These are phyloP conservation scores for Scleromitrula shiraiana DNA, from an alignment of 2,329 filamentous ascomycete species.

Conservation along the genomic window DNA sequence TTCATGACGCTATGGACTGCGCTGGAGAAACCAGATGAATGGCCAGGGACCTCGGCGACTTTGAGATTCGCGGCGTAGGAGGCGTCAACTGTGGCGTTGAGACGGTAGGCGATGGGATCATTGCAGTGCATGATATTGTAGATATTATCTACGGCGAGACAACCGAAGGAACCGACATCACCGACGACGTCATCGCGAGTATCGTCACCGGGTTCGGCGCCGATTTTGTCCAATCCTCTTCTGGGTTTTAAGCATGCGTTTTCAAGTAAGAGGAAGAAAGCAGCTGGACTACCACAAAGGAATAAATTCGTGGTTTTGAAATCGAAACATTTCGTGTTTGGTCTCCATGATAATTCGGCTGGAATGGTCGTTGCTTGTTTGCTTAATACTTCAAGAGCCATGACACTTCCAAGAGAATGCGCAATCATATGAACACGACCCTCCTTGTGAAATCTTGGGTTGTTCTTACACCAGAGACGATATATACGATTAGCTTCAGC, in stretches of 20 bases:
- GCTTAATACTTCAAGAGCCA: constrained; percentile 87
- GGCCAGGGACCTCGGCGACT: constrained; percentile 69
- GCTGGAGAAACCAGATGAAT: constrained; percentile 56
- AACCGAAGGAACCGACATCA: constrained; percentile 75
- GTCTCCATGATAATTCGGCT: constrained; percentile 15
- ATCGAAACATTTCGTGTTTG: constrained; percentile 62
- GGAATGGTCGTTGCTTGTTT: constrained; percentile 72
- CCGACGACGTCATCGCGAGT: constrained; percentile 57
- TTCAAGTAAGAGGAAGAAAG: constrained; percentile 87
- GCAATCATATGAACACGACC: constrained; percentile 88
- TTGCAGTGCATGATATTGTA: constrained; percentile 78
- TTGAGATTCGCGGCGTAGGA: constrained; percentile 70
- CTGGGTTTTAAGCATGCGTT: constrained; percentile 65
- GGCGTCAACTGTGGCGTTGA: constrained; percentile 84
- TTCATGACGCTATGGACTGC: constrained; percentile 56
- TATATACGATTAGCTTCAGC: constrained; percentile 94
- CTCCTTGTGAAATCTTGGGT: constrained; percentile 70
- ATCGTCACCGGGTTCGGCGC: constrained; percentile 56
- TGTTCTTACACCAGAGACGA: constrained; percentile 87
- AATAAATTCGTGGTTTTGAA: constrained; percentile 90
- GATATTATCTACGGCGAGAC: constrained; percentile 87
- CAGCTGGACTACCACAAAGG: constrained; percentile 80
- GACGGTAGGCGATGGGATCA: constrained; percentile 77
- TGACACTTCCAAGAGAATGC: constrained; percentile 88
- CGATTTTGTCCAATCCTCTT: constrained; percentile 66